Conservation (phyloP, 768 basidiomycete genomes). For the Boletus bicolor region DNA sequence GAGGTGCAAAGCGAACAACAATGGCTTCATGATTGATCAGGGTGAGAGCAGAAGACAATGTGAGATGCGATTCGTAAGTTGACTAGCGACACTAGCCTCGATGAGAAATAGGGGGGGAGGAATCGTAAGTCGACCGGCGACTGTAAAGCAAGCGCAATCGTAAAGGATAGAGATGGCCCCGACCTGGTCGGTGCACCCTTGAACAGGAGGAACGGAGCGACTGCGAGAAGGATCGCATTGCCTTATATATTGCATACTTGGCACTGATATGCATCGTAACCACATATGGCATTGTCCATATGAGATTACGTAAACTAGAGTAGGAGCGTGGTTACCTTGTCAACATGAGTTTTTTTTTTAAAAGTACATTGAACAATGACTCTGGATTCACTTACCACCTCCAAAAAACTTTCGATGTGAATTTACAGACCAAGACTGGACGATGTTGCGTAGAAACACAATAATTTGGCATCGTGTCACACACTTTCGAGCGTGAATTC, state of each 20-base stretch:
- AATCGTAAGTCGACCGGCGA: constrained; percentile 17
- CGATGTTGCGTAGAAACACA: constrained; percentile 18
- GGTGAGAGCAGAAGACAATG: not conserved
- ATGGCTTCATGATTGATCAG: constrained; percentile 44
- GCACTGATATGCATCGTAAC: too few relatives aligned
- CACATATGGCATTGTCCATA: too few relatives aligned
- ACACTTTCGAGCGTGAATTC: constrained; percentile 1
- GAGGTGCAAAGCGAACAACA: constrained; percentile 50
- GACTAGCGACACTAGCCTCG: constrained; percentile 12
- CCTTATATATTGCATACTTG: constrained; percentile 8
- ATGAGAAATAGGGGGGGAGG: not conserved
- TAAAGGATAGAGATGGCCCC: constrained; percentile 19
- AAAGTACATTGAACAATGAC: constrained; percentile 5
- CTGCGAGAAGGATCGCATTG: not conserved
- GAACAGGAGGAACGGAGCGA: not conserved
- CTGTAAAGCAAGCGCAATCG: constrained; percentile 2
- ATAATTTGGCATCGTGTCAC: not conserved
- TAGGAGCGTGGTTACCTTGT: constrained; percentile 20
- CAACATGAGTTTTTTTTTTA: constrained; percentile 3
- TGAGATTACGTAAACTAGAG: constrained; percentile 15
- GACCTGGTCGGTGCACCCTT: constrained; percentile 10
- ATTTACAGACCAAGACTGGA: not conserved
- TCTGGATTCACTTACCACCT: not conserved
- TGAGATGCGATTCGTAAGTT: constrained; percentile 1
- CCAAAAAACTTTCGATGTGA: not conserved